These are phyloP conservation scores for Pythium aquatile DNA, from an alignment of 352 stramenopile species.

Conservation along the genomic window DNA sequence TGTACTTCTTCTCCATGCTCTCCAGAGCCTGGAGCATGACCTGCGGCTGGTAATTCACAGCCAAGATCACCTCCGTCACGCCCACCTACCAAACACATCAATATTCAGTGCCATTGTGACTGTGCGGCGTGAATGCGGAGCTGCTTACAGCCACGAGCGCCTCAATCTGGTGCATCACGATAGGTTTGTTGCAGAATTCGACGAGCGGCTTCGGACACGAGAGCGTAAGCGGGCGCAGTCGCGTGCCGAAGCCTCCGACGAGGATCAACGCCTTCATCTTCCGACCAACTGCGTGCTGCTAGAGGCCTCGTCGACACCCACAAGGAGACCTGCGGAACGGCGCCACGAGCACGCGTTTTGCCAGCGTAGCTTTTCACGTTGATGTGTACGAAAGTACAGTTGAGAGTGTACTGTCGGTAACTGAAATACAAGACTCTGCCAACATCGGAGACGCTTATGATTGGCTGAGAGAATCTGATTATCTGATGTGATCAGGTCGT, in stretches of 20 bases:
- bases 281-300: not conserved
- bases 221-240: conserved; percentile 86
- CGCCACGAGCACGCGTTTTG: not conserved
- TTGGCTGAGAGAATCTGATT: conserved; percentile 9
- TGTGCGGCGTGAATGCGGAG: not conserved
- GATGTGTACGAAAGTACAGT: not conserved
- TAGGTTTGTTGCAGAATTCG: conserved; percentile 91
- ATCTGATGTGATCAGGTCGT: not conserved
- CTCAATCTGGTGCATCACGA: conserved; percentile 89
- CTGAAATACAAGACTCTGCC: conserved; percentile 16
- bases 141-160: conserved; percentile 69
- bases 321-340: not conserved
- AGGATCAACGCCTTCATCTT: conserved; percentile 91
- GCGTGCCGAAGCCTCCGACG: conserved; percentile 88
- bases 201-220: conserved; percentile 89
- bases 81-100: conserved; percentile 49
- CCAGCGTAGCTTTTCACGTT: not conserved
- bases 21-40: conserved; percentile 83
- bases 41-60: conserved; percentile 89
- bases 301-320: not conserved
- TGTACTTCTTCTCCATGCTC: conserved; percentile 84
- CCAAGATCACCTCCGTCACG: conserved; percentile 87
- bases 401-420: conserved; percentile 1
- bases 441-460: not conserved
- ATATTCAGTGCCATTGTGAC: not conserved